These are phyloP conservation scores for Pseudogymnoascus destructans DNA, from an alignment of 2,329 filamentous ascomycete species.

Conservation along the genomic window DNA sequence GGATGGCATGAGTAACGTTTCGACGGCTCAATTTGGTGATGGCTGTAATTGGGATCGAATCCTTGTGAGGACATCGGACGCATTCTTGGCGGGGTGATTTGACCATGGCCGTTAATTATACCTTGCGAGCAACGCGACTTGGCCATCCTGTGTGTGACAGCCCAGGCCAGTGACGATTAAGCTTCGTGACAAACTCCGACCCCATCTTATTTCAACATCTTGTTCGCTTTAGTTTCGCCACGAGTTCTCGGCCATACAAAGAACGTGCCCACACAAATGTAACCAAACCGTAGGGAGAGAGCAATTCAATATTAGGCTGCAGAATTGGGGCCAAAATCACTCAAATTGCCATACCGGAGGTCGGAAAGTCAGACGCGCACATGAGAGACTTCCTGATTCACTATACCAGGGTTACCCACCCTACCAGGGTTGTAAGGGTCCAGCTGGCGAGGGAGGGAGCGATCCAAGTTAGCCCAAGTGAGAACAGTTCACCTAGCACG, in stretches of 20 bases:
- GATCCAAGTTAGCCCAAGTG: not conserved
- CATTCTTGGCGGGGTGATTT: not conserved
- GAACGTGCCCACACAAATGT: not conserved
- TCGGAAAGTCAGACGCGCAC: not conserved
- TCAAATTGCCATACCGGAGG: not conserved
- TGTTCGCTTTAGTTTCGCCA: not conserved
- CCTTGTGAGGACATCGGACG: not conserved
- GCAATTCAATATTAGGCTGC: not conserved
- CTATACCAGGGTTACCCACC: not conserved
- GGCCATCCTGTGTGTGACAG: not conserved
- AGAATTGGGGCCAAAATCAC: not conserved
- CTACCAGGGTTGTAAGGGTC: not conserved
- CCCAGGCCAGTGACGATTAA: not conserved
- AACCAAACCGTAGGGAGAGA: not conserved
- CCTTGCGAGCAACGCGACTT: not conserved
- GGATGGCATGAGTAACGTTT: not conserved
- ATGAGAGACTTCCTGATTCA: not conserved
- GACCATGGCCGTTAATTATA: not conserved
- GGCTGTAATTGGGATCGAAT: not conserved
- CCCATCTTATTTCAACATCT: conserved; percentile 2
- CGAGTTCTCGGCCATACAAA: not conserved
- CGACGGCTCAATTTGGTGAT: not conserved
- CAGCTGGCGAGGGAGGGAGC: not conserved
- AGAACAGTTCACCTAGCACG: not conserved
- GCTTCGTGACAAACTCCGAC: not conserved